Base-by-base conservation (phyloP, 768 basidiomycete species). In the Podaxis sp. region DNA sequence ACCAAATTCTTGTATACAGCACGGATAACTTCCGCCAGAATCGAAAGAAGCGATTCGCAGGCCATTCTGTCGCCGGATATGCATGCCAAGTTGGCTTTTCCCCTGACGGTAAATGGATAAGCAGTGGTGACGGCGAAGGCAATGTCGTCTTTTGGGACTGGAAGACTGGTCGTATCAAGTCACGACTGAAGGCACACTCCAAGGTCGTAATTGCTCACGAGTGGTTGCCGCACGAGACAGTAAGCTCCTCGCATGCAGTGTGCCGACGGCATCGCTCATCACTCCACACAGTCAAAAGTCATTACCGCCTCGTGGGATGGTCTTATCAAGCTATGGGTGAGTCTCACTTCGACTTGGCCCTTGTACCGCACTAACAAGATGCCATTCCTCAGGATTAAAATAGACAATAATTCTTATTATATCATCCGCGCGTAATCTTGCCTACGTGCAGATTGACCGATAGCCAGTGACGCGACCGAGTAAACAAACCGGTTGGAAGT, bases 141-240 rank as follows among this genome's bases (percentile, higher is more conserved):
- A 95, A 97, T 71, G 82, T 99, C 46, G 91, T 98, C 2, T 96
- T 98, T 74, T 99, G 97, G 97, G 97, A 98, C 73, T 99, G 93
- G 92, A 98, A 97, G 77, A 95, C 89, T n/a, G 92, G 95, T 1
- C 86, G 93, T 64, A 95, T 98, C 73, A 93, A 95, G 76, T 93
- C 90, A 58, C 80, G 93, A 40, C 74, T 98, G 58, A 86, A 87
- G 64, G 93, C 93, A 2, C 97, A 98, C 72, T 86, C 83, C 11
- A 94, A 98, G 75, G 96, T 97, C n/a, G 92, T 98, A 55, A 98
- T 99, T 67, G 85, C 93, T 21, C 97, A 99, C 69, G 93, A 93
- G 70, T 99, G 97, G 97, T 75, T 99, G 61, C 97, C 96, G 55
- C 95, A 99, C 71, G 97, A 99, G 72, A 87, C 90, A 47, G 96